Conservation (phyloP, 306 rosid species). For the Urtica urens region DNA sequence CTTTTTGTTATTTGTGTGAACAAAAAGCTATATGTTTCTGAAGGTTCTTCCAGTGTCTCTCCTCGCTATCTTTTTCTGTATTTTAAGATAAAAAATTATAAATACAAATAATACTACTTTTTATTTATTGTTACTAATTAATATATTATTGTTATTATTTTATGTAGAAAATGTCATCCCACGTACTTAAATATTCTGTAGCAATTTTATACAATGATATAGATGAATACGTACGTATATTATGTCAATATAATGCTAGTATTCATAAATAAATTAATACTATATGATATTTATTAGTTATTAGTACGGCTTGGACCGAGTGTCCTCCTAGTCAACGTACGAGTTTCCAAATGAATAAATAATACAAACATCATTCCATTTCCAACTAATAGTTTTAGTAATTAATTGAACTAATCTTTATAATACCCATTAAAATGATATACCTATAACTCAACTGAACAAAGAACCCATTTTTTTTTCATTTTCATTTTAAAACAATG, state of each 20-base stretch:
- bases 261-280: background rate
- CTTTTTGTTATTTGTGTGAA: background rate
- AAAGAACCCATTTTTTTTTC: too few species aligned
- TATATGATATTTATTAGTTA: background rate
- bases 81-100: background rate
- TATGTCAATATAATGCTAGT: background rate
- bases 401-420: too few species aligned
- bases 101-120: too few species aligned
- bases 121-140: background rate
- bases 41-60: background rate
- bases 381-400: too few species aligned
- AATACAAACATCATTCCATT: too few species aligned
- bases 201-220: background rate
- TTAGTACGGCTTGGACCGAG: too few species aligned
- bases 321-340: too few species aligned
- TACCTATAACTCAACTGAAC: too few species aligned
- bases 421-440: too few species aligned
- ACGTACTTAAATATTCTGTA: background rate
- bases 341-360: too few species aligned
- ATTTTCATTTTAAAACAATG: too few species aligned
- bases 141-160: background rate
- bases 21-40: background rate
- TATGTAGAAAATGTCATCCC: background rate
- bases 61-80: background rate
- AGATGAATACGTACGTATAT: background rate